Evolutionary conservation across 768 basidiomycete species (phyloP).

Genomic region (Boletus tomentosulus): DNA sequence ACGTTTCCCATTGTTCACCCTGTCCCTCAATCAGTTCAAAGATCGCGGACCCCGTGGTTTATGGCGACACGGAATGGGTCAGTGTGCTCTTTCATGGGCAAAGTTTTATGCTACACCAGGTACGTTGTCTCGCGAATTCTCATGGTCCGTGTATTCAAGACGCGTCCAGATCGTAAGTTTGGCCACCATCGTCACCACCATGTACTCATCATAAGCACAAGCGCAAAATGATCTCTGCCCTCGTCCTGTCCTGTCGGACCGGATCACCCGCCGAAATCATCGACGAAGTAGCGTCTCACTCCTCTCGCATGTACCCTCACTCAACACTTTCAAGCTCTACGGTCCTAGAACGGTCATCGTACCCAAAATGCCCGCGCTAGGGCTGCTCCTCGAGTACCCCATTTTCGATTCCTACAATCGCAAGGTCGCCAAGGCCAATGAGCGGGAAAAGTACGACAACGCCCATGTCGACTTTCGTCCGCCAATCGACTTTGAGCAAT

Average conservation of each 20-base stretch:
- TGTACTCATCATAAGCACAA: constrained; percentile 30
- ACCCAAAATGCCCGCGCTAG: constrained; percentile 95
- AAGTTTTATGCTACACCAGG: constrained; percentile 99
- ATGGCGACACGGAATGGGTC: constrained; percentile 93
- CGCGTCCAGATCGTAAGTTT: constrained; percentile 29
- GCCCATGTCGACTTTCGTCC: constrained; percentile 63
- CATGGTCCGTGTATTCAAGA: constrained; percentile 22
- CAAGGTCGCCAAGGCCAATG: constrained; percentile 41
- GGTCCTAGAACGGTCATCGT: constrained; percentile 73
- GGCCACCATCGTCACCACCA: neutral
- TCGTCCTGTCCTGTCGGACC: constrained; percentile 78
- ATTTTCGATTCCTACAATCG: constrained; percentile 77
- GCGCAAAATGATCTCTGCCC: constrained; percentile 95
- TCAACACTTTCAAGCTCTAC: constrained; percentile 53
- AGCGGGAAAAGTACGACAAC: constrained; percentile 42
- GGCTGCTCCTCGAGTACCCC: constrained; percentile 85
- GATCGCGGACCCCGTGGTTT: constrained; percentile 83
- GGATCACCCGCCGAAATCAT: constrained; percentile 71
- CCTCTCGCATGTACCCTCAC: neutral
- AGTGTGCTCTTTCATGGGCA: constrained; percentile 93
- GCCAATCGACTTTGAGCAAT: constrained; percentile 64
- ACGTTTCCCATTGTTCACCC: neutral
- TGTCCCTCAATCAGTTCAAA: constrained; percentile 22
- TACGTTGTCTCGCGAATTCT: constrained; percentile 33
- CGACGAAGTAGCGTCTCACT: constrained; percentile 48